Evolutionary conservation across 1,139 yeast genomes (phyloP).

Genomic region (Candida mesenterica): DNA sequence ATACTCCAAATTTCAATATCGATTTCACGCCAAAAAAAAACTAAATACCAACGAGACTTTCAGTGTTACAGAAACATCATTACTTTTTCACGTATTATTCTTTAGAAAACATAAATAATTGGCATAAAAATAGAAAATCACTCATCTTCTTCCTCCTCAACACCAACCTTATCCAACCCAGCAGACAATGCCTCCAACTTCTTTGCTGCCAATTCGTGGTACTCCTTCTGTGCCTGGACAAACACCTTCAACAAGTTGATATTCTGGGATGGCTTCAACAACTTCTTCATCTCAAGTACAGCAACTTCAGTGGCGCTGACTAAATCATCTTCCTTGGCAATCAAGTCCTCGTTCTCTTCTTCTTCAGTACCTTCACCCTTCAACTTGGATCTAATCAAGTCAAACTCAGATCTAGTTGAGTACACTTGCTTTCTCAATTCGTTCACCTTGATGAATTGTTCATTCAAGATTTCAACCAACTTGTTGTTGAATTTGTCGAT

Average conservation of each 20-base stretch:
- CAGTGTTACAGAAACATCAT: too few species aligned
- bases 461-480: constrained; percentile 50
- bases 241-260: constrained; percentile 61
- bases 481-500: constrained; percentile 55
- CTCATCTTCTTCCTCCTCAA: constrained; percentile 27
- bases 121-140: too few species aligned
- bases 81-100: too few species aligned
- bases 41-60: too few species aligned
- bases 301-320: constrained; percentile 75
- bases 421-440: constrained; percentile 68
- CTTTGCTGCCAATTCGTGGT: constrained; percentile 49
- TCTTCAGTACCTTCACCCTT: constrained; percentile 31
- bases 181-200: constrained; percentile 33
- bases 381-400: constrained; percentile 52
- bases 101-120: too few species aligned
- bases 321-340: constrained; percentile 70
- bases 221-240: constrained; percentile 65
- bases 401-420: constrained; percentile 66
- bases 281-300: constrained; percentile 70
- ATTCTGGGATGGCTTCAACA: constrained; percentile 65
- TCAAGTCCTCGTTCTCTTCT: constrained; percentile 52
- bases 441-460: constrained; percentile 59
- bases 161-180: constrained; percentile 35
- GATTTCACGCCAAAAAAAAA: too few species aligned
- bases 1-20: too few species aligned